Evolutionary conservation across 1,139 yeast species (phyloP).

Genomic region (Suhomyces guaymorum): DNA sequence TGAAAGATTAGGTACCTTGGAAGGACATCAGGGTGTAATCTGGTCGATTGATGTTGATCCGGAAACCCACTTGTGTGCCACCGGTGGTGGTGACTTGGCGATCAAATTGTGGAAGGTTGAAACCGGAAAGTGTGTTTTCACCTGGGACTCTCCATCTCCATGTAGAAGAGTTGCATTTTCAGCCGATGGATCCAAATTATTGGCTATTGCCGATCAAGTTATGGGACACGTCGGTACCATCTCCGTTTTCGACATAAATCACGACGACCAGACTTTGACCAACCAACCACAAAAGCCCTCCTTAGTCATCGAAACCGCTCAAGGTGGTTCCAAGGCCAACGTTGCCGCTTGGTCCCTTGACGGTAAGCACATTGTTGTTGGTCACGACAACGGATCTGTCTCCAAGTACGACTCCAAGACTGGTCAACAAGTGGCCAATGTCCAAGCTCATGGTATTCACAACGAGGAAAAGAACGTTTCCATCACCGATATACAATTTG

Average conservation of each 20-base stretch:
- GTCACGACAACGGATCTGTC: slow-evolving; percentile 83
- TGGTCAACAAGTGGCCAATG: slow-evolving; percentile 65
- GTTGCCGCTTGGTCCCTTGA: slow-evolving; percentile 89
- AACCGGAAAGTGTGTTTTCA: slow-evolving; percentile 73
- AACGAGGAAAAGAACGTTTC: slow-evolving; percentile 54
- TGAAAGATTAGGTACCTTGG: slow-evolving; percentile 92
- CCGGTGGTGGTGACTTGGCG: slow-evolving; percentile 91
- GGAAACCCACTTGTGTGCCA: slow-evolving; percentile 65
- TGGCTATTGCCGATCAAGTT: slow-evolving; percentile 86
- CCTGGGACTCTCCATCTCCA: slow-evolving; percentile 80
- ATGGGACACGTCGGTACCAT: slow-evolving; percentile 89
- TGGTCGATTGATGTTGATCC: slow-evolving; percentile 91
- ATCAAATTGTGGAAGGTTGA: slow-evolving; percentile 82
- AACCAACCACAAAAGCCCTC: slow-evolving; percentile 52
- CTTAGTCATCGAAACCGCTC: slow-evolving; percentile 63
- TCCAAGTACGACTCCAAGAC: slow-evolving; percentile 77
- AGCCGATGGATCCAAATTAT: slow-evolving; percentile 66
- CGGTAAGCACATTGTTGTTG: slow-evolving; percentile 74
- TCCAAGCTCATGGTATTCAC: slow-evolving; percentile 64
- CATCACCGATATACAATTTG: slow-evolving; percentile 87
- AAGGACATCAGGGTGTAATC: slow-evolving; percentile 86
- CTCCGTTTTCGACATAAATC: slow-evolving; percentile 61
- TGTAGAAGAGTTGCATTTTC: slow-evolving; percentile 89
- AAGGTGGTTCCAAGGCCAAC: slow-evolving; percentile 64
- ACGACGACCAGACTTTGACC: slow-evolving; percentile 35